Conservation (phyloP, 345 rosid genomes). For the Fremontodendron californicum region DNA sequence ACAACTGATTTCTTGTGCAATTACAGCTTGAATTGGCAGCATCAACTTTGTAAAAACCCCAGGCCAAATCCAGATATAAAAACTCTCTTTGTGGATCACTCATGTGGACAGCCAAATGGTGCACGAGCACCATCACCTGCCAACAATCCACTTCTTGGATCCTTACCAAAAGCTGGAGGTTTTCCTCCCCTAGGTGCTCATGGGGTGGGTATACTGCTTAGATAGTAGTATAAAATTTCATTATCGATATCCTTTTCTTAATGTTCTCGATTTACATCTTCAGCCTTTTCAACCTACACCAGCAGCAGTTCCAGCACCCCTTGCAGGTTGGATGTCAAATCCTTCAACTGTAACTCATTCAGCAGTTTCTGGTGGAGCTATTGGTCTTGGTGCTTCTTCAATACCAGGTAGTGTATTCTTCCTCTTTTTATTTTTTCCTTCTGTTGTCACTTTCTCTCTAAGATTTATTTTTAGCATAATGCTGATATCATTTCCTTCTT, state of each 20-base stretch:
- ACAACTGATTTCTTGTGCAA: conserved; percentile 20
- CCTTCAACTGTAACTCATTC: conserved; percentile 82
- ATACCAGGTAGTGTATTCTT: conserved; percentile 55
- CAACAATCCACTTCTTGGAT: conserved; percentile 75
- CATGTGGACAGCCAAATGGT: conserved; percentile 95
- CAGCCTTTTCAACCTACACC: conserved; percentile 94
- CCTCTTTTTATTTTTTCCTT: not conserved
- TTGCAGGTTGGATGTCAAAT: conserved; percentile 98
- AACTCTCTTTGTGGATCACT: conserved; percentile 95
- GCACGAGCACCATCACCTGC: conserved; percentile 98
- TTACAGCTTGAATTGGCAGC: conserved; percentile 98
- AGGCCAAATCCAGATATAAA: conserved; percentile 98
- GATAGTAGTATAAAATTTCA: not conserved
- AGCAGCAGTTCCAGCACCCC: conserved; percentile 77
- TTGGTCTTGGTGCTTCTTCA: conserved; percentile 84
- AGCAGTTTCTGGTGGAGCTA: conserved; percentile 80
- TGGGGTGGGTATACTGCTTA: conserved; percentile 57
- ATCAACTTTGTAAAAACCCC: conserved; percentile 95
- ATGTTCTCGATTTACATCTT: conserved; percentile 28
- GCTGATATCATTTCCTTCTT: conserved; percentile 1
- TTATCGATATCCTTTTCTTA: conserved; percentile 12
- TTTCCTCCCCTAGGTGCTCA: conserved; percentile 94
- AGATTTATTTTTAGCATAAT: not conserved
- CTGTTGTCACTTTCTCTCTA: not conserved
- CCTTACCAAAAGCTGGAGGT: conserved; percentile 87